Evolutionary conservation across 176 grass and related monocot genomes (phyloP), one percentile per base, ranked within the genome.

Genomic region (Aegilops tauschii): DNA sequence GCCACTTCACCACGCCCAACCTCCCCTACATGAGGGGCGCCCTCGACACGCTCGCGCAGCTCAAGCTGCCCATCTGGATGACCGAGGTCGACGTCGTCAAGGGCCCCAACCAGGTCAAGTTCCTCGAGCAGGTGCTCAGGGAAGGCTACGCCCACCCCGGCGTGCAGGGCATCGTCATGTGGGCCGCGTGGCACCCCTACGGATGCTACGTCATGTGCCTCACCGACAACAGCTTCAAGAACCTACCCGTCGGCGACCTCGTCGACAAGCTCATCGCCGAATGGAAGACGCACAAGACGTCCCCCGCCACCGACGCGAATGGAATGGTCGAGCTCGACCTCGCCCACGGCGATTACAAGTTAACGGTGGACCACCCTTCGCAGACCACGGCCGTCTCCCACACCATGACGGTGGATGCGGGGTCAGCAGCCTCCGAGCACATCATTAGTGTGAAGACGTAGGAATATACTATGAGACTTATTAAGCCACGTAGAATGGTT

Each of bases 201-300:
- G 86, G 86, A 0, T 95, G 93, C 40, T 84, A 90, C 83, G 71
- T 65, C 28, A 90, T 95, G 93, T 95, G 93, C 66, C 69, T 95
- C 25, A 92, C 93, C 0, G 86, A 95, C 85, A 88, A 90, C 79
- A 49, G 47, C 4, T 95, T 95, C 80, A 64, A 82, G 27, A 95
- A 95, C 86, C 86, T 86, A 9, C 75, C 90, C 5, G 66, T 77
- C 21, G 90, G 90, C 9, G 11, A 84, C 64, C 64, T 83, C 14
- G 93, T 90, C 3, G 93, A 95, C 82, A 92, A 85, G 40, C 84
- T 92, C 85, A 90, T 95, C 37, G 65, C 64, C 4, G 88, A 92
- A 61, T 92, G 88, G 93, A 92, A 44, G 35, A 86, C 88, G 47
- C 14, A 35, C n/a, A 21, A 35, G 31, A 47, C 4, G 20, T 59